Conservation (phyloP, 495 filamentous ascomycete species). For the Patellaria atrata region DNA sequence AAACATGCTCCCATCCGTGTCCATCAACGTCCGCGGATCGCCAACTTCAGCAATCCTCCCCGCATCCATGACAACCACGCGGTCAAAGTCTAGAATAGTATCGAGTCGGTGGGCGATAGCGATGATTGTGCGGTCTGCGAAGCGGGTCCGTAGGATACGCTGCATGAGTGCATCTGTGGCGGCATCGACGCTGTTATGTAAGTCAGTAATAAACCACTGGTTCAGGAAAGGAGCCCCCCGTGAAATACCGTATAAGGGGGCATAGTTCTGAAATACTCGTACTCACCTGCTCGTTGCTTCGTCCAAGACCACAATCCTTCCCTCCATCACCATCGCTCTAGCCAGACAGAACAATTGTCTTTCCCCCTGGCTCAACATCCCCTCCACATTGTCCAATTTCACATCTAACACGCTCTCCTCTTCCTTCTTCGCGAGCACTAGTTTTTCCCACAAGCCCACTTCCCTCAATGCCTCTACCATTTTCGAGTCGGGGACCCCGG, state of each 20-base stretch:
- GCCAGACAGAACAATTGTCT: slow-evolving; percentile 46
- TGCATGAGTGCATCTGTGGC: slow-evolving; percentile 12
- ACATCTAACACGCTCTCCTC: slow-evolving; percentile 4
- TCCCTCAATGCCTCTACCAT: slow-evolving; percentile 11
- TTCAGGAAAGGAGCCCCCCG: background rate
- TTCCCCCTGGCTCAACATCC: slow-evolving; percentile 45
- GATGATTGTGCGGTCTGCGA: slow-evolving; percentile 11
- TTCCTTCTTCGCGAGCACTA: background rate
- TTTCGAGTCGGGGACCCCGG: slow-evolving; percentile 3
- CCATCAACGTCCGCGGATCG: slow-evolving; percentile 3
- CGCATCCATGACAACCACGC: slow-evolving; percentile 10
- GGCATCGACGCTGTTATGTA: slow-evolving; percentile 10
- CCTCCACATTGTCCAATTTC: slow-evolving; percentile 10
- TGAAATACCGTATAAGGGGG: too few relatives aligned
- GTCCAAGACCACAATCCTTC: slow-evolving; percentile 43
- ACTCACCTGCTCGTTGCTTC: slow-evolving; percentile 37
- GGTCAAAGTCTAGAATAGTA: slow-evolving; percentile 10
- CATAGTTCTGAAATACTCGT: too few relatives aligned
- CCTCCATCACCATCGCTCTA: slow-evolving; percentile 41
- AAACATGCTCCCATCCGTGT: slow-evolving; percentile 9
- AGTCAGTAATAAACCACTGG: background rate
- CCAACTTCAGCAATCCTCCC: slow-evolving; percentile 8
- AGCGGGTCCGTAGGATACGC: slow-evolving; percentile 7
- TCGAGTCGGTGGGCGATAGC: slow-evolving; percentile 14
- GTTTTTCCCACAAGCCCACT: slow-evolving; percentile 13